phyloP scores from a whole-genome alignment of 1,284 basidiomycete genomes.

The Heterobasidion irregulare region DNA sequence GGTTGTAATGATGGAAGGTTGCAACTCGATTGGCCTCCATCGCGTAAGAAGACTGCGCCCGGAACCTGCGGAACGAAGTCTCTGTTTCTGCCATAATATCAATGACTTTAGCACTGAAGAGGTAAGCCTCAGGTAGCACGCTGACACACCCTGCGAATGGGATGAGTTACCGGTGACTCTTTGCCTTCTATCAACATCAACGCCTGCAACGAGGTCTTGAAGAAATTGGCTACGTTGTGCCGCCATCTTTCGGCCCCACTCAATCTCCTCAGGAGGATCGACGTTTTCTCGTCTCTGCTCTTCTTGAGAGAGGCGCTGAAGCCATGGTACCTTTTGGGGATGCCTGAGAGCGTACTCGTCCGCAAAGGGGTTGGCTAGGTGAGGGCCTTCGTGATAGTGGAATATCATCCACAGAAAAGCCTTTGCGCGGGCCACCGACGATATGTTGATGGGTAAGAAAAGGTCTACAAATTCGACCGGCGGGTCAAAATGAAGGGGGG shows the following conservation, averaged over 20 bases:
- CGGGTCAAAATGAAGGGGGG: slow-evolving; percentile 65
- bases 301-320: slow-evolving; percentile 24
- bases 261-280: slow-evolving; percentile 31
- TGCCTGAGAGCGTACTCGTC: slow-evolving; percentile 29
- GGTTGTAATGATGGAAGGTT: slow-evolving; percentile 15
- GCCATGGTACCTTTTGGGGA: slow-evolving; percentile 29
- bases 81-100: slow-evolving; percentile 2
- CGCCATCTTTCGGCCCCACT: slow-evolving; percentile 32
- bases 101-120: not conserved
- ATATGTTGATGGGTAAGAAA: slow-evolving; percentile 67
- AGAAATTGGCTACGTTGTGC: slow-evolving; percentile 29
- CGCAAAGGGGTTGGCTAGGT: slow-evolving; percentile 31
- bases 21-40: slow-evolving; percentile 7
- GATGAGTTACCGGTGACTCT: slow-evolving; percentile 8
- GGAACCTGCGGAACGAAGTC: slow-evolving; percentile 8
- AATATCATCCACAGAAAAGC: slow-evolving; percentile 56
- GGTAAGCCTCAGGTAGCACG: not conserved
- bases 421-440: slow-evolving; percentile 61
- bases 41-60: slow-evolving; percentile 11
- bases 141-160: slow-evolving; percentile 8
- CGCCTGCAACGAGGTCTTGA: slow-evolving; percentile 30
- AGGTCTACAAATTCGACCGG: slow-evolving; percentile 73
- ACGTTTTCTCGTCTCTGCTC: slow-evolving; percentile 31
- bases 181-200: slow-evolving; percentile 22
- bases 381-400: slow-evolving; percentile 37